These are phyloP conservation scores for Naganishia albida DNA, from an alignment of 1,284 basidiomycete genomes.

Conservation along the genomic window DNA sequence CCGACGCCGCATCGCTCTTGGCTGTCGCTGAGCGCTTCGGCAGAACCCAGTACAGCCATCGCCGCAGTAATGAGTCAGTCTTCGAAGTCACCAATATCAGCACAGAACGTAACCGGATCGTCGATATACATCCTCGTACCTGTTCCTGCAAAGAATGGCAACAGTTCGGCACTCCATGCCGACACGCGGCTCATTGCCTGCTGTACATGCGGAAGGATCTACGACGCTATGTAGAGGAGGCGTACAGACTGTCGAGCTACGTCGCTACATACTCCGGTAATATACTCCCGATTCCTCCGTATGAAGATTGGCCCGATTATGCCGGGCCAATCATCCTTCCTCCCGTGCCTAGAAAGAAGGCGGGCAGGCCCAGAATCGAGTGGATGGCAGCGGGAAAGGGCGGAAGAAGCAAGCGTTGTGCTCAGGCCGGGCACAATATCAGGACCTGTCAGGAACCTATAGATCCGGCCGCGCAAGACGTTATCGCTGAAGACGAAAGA, in stretches of 20 bases:
- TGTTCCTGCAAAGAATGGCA: slow-evolving; percentile 1
- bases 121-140: background rate
- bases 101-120: background rate
- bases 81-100: background rate
- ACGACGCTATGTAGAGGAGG: background rate
- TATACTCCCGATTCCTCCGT: background rate
- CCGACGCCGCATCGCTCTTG: background rate
- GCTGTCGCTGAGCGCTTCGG: background rate
- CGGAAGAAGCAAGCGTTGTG: background rate
- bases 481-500: background rate
- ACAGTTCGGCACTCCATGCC: background rate
- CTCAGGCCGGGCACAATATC: background rate
- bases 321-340: background rate
- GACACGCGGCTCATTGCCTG: background rate
- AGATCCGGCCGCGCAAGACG: background rate
- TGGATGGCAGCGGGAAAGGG: background rate
- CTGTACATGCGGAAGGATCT: background rate
- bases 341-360: background rate
- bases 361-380: background rate
- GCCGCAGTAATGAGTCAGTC: background rate
- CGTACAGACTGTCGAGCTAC: background rate
- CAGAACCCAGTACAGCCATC: background rate
- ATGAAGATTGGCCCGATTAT: background rate
- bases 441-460: background rate
- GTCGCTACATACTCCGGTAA: background rate